These are phyloP conservation scores for Ganoderma sp. DNA, from an alignment of 1,284 basidiomycete species.

Conservation along the genomic window DNA sequence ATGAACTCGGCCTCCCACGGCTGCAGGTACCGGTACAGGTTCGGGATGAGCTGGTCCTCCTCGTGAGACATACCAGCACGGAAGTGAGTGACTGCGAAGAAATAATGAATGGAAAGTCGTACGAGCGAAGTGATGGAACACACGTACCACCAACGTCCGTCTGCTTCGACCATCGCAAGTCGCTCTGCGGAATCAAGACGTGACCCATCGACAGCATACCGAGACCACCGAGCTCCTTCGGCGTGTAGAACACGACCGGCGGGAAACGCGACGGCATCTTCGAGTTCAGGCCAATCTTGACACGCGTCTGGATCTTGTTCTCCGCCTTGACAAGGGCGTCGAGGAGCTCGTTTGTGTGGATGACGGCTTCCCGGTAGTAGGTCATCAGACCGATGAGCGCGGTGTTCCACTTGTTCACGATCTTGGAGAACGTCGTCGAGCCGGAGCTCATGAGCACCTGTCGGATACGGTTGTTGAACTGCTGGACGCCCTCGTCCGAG, in stretches of 20 bases:
- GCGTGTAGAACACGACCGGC: constrained; percentile 95
- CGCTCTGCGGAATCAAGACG: constrained; percentile 96
- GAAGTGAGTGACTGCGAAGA: constrained; percentile 84
- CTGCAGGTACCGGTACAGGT: constrained; percentile 96
- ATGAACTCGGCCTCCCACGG: constrained; percentile 99
- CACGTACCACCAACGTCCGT: constrained; percentile 86
- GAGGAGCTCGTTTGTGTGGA: constrained; percentile 95
- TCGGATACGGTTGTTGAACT: constrained; percentile 95
- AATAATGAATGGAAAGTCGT: constrained; percentile 21
- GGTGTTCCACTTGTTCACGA: constrained; percentile 99
- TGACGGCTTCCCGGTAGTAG: constrained; percentile 99
- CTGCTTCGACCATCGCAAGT: constrained; percentile 97
- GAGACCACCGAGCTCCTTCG: constrained; percentile 95
- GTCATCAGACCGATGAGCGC: constrained; percentile 95
- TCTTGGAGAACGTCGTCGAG: constrained; percentile 98
- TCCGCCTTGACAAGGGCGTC: constrained; percentile 96
- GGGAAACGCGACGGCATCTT: constrained; percentile 99
- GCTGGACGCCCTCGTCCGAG: constrained; percentile 95
- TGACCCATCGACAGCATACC: constrained; percentile 99
- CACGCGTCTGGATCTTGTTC: constrained; percentile 99
- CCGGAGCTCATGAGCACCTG: constrained; percentile 99
- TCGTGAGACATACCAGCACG: constrained; percentile 96
- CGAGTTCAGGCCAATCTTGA: constrained; percentile 98
- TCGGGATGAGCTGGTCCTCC: constrained; percentile 94
- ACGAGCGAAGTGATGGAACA: constrained; percentile 28